Evolutionary conservation across 169 alveolate species (phyloP), one percentile per base, ranked within the genome.

Genomic region (Eimeria praecox): DNA sequence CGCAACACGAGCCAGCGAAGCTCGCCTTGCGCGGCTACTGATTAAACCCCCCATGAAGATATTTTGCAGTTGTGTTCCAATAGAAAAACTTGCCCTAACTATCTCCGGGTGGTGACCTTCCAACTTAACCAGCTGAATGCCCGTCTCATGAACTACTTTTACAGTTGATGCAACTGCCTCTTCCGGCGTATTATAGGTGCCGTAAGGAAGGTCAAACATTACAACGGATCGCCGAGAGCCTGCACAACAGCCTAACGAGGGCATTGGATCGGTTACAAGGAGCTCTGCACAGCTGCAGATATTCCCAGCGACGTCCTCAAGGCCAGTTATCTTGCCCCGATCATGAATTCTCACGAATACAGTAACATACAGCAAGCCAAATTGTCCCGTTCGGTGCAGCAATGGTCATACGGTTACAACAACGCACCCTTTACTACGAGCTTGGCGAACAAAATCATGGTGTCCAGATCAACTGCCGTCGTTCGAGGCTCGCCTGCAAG

Each of bases 191-290:
- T 69, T 71, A 42, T 90, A 95, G 30, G 95, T 62, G 85, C 96
- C 97, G 75, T 83, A 95, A 6, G 97, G 97, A 38, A 95, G 90
- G 95, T 95, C 97, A 22, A 83, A 82, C 64, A 95, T 78, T 30
- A 95, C 92, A 46, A 95, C n/a, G n/a, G 96, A 62, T 1, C 96
- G 95, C 35, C 87, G 82, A 44, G 87, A 30, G 66, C 95, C 96
- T 95, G 90, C 80, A 87, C 85, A 35, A 38, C 87, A 30, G 64
- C 42, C 71, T 40, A 42, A 40, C 38, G 38, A 30, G 44, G 27
- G 62, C 14, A 44, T 27, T 6, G 42, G 22, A 27, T 59, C 40
- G 27, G 30, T 38, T 22, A 87, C 5, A 62, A 69, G 40, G 33
- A 33, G 52, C 22, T 44, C 27, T 44, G 44, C 59, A 33, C 56